Base-by-base conservation (phyloP, 225 moss, liverwort and hornwort genomes). In the Polytrichum commune region DNA sequence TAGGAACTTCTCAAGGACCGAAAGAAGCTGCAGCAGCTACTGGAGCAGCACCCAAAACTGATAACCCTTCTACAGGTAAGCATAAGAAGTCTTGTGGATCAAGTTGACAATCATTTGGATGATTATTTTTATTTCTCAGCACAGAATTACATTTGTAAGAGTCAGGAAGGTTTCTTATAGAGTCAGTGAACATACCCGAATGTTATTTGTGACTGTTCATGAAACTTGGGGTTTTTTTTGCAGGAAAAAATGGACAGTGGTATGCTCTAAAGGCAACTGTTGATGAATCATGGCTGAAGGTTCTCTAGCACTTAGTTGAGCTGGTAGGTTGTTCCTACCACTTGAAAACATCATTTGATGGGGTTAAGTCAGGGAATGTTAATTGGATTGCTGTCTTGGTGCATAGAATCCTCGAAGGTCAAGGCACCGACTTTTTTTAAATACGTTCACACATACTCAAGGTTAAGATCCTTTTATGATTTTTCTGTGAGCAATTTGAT, bases 11-110 rank as follows among this genome's bases (percentile, higher is more conserved):
- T 98, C 25, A 91, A 93, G 73, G 97, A 98, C 75, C 93, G 93
- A 69, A 93, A 92, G 68, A 95, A 98, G 79, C 93, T 98, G 71
- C 92, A 87, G 74, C 92, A 92, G 80, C 87, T 98, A 68, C 73
- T 98, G 74, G 95, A 98, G 84, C 91, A 98, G 80, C 97, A 98
- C 80, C 98, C 98, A 25, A 98, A 95, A 72, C 77, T 98, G 63
- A 90, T 98, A 53, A 84, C 93, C 46, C 87, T 98, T 58, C 87
- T 98, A 26, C 98, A 95, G 91, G 98, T 94, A 84, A n/a, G 29
- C 29, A 13, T 27, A 26, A 61, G 29, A 1, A 35, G 35, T 35
- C 62, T 8, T 46, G 16, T 29, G 22, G 22, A 58, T 58, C 9
- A 58, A 20, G n/a, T 58, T 24, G 1, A 23, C 22, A 58, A 24